A percentile compares a stretch with the other conserved stretches of the same genome.
Conservation (phyloP, 2,329 filamentous ascomycete genomes). For the Hypoxylon rubiginosum region DNA sequence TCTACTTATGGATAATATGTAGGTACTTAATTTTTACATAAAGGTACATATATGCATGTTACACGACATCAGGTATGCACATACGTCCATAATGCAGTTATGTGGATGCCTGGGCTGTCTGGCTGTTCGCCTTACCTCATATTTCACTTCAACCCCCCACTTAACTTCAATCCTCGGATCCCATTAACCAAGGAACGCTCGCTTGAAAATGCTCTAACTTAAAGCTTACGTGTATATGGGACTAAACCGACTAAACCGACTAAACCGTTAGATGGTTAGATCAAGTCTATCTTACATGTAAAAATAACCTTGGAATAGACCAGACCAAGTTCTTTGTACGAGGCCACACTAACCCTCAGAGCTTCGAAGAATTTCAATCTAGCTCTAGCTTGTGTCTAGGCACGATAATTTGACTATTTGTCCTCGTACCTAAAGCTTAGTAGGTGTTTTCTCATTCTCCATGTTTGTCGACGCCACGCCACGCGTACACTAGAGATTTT, state of each 20-base stretch:
- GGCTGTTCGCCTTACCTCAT: background rate
- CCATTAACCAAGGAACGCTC: background rate
- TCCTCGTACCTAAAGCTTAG: background rate
- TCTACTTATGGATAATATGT: too few species aligned
- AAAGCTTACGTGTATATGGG: background rate
- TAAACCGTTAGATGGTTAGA: background rate
- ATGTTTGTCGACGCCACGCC: conserved; percentile 27
- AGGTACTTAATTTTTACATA: background rate
- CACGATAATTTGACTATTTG: background rate
- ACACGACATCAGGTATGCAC: background rate
- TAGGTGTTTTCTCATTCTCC: conserved; percentile 9
- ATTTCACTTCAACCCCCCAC: background rate
- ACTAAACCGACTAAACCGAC: background rate
- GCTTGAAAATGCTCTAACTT: background rate
- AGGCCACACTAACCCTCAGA: background rate
- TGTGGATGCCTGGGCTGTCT: background rate
- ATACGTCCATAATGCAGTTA: too few species aligned
- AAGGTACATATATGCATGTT: background rate
- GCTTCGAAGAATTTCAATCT: background rate
- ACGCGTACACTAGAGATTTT: conserved; percentile 10
- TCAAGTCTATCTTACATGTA: background rate
- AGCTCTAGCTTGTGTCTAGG: too few species aligned
- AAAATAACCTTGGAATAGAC: background rate
- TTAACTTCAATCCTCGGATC: background rate
- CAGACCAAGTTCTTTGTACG: background rate